These are phyloP conservation scores for Nothophoma quercina DNA, from an alignment of 2,329 filamentous ascomycete species.

Conservation along the genomic window DNA sequence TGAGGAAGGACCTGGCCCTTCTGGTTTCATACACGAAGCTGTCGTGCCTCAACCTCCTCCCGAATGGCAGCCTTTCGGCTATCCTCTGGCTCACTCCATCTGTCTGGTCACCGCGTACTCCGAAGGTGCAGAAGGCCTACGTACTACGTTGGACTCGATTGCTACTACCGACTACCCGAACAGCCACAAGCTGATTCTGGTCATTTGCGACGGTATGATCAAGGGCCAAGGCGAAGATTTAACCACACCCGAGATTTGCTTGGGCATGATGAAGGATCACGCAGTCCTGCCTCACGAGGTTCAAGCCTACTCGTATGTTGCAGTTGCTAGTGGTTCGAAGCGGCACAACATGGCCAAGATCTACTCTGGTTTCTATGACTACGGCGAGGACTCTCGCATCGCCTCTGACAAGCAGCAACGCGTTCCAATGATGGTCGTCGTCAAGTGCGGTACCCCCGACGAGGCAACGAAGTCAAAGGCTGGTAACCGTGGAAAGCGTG, in stretches of 20 bases:
- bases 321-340: constrained; percentile 93
- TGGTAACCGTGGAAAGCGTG: constrained; percentile 96
- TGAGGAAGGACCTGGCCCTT: constrained; percentile 78
- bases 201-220: constrained; percentile 97
- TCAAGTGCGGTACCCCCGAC: constrained; percentile 93
- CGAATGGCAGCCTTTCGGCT: constrained; percentile 97
- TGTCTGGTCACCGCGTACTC: constrained; percentile 97
- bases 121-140: constrained; percentile 89
- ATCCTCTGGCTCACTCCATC: constrained; percentile 89
- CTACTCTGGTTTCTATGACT: constrained; percentile 98
- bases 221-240: constrained; percentile 89
- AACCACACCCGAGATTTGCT: constrained; percentile 87
- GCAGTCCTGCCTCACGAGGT: constrained; percentile 82
- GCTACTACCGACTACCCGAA: constrained; percentile 98
- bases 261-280: constrained; percentile 95
- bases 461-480: constrained; percentile 84
- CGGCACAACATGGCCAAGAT: constrained; percentile 99
- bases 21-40: constrained; percentile 94
- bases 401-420: constrained; percentile 89
- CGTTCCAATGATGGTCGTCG: constrained; percentile 95
- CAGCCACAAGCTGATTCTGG: constrained; percentile 95
- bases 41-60: constrained; percentile 96
- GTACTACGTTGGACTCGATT: constrained; percentile 93
- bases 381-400: constrained; percentile 80
- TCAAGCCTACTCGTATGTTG: constrained; percentile 91